Conservation (phyloP, 1,284 basidiomycete species). For the Lentinula novae-zelandiae region DNA sequence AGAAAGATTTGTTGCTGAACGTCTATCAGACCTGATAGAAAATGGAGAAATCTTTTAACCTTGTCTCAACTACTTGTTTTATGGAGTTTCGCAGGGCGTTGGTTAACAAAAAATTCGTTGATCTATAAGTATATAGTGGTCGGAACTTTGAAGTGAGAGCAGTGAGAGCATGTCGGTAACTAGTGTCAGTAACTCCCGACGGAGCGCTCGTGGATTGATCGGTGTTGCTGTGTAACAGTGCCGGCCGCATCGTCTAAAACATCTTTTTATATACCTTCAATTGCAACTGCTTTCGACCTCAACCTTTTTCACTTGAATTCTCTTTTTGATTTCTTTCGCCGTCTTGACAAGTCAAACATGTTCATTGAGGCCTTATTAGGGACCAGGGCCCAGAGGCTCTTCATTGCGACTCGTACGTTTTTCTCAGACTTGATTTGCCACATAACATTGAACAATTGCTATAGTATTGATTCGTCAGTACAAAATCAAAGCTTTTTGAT, state of each 20-base stretch:
- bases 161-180: no score
- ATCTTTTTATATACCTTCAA: neutral
- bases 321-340: constrained; percentile 14
- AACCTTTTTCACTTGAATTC: constrained; percentile 8
- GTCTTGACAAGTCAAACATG: constrained; percentile 35
- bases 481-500: neutral
- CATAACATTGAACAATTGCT: neutral
- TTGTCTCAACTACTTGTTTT: constrained; percentile 7
- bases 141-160: no score
- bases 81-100: no score
- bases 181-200: neutral
- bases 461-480: constrained; percentile 45
- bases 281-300: neutral
- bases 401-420: constrained; percentile 58
- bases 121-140: no score
- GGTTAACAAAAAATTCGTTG: no score
- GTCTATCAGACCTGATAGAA: constrained; percentile 40
- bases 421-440: neutral
- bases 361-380: constrained; percentile 62
- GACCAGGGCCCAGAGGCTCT: constrained; percentile 62
- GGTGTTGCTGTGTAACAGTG: neutral
- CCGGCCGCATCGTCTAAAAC: neutral
- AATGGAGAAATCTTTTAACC: constrained; percentile 28
- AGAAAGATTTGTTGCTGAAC: constrained; percentile 49
- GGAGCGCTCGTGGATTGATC: neutral